A percentile compares a stretch with the other conserved stretches of the same genome.
Conservation (phyloP, 2,329 filamentous ascomycete species). For the Pyrenophora seminiperda region DNA sequence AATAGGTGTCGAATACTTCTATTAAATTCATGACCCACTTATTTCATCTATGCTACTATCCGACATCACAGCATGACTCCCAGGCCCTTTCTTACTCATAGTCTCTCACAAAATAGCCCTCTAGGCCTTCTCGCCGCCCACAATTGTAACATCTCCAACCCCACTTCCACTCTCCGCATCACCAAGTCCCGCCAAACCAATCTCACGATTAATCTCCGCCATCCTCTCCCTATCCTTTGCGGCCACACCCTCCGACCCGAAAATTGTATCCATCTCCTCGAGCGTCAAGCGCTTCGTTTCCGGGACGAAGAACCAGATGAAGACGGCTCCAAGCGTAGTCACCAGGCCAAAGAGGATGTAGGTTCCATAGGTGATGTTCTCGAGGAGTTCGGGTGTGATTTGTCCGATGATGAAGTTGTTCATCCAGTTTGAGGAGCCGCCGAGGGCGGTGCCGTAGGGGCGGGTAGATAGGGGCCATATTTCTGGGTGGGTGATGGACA, state of each 20-base stretch:
- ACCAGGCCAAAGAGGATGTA: constrained; percentile 73
- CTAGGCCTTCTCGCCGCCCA: constrained; percentile 21
- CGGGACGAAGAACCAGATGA: constrained; percentile 58
- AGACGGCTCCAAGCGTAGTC: constrained; percentile 65
- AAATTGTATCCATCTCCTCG: constrained; percentile 68
- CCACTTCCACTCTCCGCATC: constrained; percentile 10
- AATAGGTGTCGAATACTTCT: too few relatives aligned
- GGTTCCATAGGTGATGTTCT: constrained; percentile 68
- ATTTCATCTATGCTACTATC: too few relatives aligned
- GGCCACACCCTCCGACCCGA: constrained; percentile 68
- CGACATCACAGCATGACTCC: too few relatives aligned
- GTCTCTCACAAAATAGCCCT: too few relatives aligned
- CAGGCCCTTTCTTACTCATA: too few relatives aligned
- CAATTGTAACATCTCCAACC: constrained; percentile 3
- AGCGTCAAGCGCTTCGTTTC: constrained; percentile 60
- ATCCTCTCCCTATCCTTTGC: constrained; percentile 71
- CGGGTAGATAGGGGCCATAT: constrained; percentile 72
- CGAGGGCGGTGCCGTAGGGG: constrained; percentile 72
- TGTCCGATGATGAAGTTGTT: constrained; percentile 68
- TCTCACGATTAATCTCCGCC: constrained; percentile 71
- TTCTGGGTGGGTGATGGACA: constrained; percentile 50
- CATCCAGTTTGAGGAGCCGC: constrained; percentile 58
- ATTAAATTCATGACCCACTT: too few relatives aligned
- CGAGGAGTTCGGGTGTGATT: constrained; percentile 71
- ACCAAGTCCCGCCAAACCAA: constrained; percentile 61